Conservation (phyloP, 768 basidiomycete genomes). For the Melanogaster broomeanus region DNA sequence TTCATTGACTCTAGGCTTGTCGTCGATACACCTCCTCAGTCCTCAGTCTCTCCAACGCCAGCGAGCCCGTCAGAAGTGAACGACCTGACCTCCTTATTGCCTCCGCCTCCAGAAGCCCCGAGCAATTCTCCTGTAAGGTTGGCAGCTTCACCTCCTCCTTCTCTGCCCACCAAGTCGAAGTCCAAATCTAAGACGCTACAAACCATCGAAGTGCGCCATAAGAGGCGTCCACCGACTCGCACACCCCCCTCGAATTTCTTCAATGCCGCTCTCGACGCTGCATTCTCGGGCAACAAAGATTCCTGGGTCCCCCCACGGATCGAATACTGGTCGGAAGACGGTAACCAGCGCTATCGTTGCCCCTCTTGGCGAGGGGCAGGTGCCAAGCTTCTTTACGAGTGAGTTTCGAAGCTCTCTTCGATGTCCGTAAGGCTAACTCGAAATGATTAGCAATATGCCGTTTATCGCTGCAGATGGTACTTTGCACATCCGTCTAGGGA, state of each 20-base stretch:
- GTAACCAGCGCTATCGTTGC: constrained; percentile 35
- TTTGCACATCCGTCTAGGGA: constrained; percentile 42
- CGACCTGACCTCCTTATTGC: constrained; percentile 11
- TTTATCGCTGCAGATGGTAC: constrained; percentile 49
- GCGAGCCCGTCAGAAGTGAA: not conserved
- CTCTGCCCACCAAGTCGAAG: not conserved
- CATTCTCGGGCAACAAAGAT: constrained; percentile 2
- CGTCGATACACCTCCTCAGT: constrained; percentile 36
- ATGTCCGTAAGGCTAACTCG: not conserved
- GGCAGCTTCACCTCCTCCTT: not conserved
- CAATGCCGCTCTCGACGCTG: constrained; percentile 1
- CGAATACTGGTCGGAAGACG: constrained; percentile 14
- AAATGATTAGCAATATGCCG: constrained; percentile 39
- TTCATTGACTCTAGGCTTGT: constrained; percentile 55
- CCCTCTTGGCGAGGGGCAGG: constrained; percentile 42
- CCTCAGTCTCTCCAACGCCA: too few species aligned
- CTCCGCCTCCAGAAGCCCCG: not conserved
- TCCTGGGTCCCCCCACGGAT: constrained; percentile 9
- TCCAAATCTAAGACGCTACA: constrained; percentile 5
- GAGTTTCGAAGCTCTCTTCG: constrained; percentile 22
- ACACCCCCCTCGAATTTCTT: constrained; percentile 21
- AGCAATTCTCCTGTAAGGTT: not conserved
- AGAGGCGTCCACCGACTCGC: constrained; percentile 17
- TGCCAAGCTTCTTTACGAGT: constrained; percentile 55
- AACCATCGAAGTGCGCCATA: constrained; percentile 34